A percentile compares a stretch with the other conserved stretches of the same genome.
These are phyloP conservation scores for Dichomitus squalens DNA, from an alignment of 1,284 basidiomycete species.

Conservation along the genomic window DNA sequence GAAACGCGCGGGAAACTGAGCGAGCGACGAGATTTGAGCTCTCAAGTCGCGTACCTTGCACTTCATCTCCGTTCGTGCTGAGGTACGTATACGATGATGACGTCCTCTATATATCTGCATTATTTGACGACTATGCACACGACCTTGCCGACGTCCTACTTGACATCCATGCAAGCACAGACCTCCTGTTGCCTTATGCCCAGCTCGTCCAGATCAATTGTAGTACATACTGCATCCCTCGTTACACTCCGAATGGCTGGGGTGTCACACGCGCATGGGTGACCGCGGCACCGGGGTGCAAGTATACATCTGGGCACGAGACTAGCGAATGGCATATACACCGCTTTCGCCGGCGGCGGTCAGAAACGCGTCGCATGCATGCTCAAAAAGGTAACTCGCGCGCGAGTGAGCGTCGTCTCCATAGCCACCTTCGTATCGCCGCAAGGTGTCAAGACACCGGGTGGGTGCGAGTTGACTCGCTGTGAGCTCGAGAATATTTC, in stretches of 20 bases:
- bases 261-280: too few relatives aligned
- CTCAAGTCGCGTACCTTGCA: too few relatives aligned
- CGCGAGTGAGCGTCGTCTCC: conserved; percentile 2
- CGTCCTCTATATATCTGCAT: neutral
- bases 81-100: neutral
- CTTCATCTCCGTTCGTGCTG: neutral
- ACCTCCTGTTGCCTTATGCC: conserved; percentile 16
- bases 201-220: conserved; percentile 25
- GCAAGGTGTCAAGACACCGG: conserved; percentile 15
- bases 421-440: conserved; percentile 21
- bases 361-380: conserved; percentile 22
- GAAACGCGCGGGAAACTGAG: too few relatives aligned
- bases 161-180: conserved; percentile 17
- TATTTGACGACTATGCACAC: neutral
- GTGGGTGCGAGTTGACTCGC: conserved; percentile 14
- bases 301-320: too few relatives aligned
- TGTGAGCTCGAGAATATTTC: conserved; percentile 25
- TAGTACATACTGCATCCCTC: conserved; percentile 9
- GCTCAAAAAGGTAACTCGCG: conserved; percentile 10
- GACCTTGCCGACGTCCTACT: conserved; percentile 27
- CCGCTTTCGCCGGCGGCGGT: neutral
- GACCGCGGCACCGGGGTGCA: too few relatives aligned
- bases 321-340: too few relatives aligned
- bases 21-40: too few relatives aligned
- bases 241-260: too few relatives aligned